Evolutionary conservation across 1,284 basidiomycete species (phyloP), one percentile per base, ranked within the genome.

Genomic region (Moesziomyces parantarcticus): DNA sequence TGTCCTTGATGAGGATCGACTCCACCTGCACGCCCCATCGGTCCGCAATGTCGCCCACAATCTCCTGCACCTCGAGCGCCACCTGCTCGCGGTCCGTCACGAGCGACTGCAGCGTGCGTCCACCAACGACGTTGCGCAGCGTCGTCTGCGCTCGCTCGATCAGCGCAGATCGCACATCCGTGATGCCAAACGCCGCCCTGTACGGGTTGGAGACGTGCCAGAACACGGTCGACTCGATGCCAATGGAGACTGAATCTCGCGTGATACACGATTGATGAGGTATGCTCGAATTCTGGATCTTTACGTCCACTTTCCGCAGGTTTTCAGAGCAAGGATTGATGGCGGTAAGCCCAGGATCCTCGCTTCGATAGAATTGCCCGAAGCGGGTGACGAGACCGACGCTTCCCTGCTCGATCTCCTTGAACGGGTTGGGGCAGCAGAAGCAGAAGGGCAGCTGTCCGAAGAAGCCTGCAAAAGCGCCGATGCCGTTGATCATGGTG

Each of bases 1-100:
- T 93, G 84, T 95, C 93, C 70, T 87, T 86, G 76, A 87, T 84
- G 26, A 97, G 89, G 86, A 97, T 95, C 57, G 92, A 92, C 85
- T 97, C 94, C 84, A 97, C 94, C 34, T 91, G 88, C 47, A 97
- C 94, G 85, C 95, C 95, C 95, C 95, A 97, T 85, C 93, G 87
- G 72, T 87, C 85, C 6, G 76, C 75, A 18, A 78, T 64, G 10
- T 56, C 52, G 50, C 83, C 74, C 81, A 97, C 92, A 61, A 97
- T 96, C 84, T 96, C 93, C 48, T 93, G 93, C 58, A 97, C 95
- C 85, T 97, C 95, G 79, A 91, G 91, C 4, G 95, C 96, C 70
- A 98, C 94, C 58, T 92, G 93, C 83, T 98, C 96, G 71, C 96
- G 92, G 85, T 98, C 95, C 6, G 87, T 86, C 21, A 88, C 85